These are phyloP conservation scores for Discostella stelligera DNA, from an alignment of 352 stramenopile genomes.

Conservation along the genomic window DNA sequence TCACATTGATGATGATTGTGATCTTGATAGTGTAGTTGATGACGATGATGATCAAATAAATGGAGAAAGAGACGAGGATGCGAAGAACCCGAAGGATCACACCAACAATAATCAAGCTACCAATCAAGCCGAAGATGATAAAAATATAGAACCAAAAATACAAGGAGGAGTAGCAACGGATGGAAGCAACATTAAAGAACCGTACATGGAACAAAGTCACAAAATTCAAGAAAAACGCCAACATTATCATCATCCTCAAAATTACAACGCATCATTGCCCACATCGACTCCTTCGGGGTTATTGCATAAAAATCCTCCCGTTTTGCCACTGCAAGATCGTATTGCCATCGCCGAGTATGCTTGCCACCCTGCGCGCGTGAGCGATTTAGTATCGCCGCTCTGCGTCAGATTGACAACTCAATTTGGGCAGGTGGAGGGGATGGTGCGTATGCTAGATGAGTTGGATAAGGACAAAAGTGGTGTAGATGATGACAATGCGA, in stretches of 20 bases:
- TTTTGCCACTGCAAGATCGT: constrained; percentile 69
- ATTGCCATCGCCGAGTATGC: constrained; percentile 76
- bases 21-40: constrained; percentile 13
- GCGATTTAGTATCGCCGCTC: constrained; percentile 70
- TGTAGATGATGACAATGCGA: constrained; percentile 5
- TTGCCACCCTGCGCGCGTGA: constrained; percentile 64
- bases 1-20: constrained; percentile 12
- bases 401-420: constrained; percentile 69
- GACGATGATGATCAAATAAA: constrained; percentile 2
- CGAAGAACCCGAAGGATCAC: background rate
- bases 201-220: background rate
- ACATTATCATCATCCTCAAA: background rate
- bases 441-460: constrained; percentile 65
- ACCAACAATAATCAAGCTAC: background rate
- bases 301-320: constrained; percentile 60
- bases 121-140: background rate
- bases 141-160: background rate
- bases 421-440: constrained; percentile 71
- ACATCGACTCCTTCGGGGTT: constrained; percentile 55
- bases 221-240: constrained; percentile 2
- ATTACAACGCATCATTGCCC: constrained; percentile 20
- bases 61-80: constrained; percentile 18
- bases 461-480: constrained; percentile 9
- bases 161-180: background rate
- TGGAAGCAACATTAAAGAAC: background rate